Evolutionary conservation across 2,329 filamentous ascomycete species (phyloP).

Genomic region (Calonectria crousiana): DNA sequence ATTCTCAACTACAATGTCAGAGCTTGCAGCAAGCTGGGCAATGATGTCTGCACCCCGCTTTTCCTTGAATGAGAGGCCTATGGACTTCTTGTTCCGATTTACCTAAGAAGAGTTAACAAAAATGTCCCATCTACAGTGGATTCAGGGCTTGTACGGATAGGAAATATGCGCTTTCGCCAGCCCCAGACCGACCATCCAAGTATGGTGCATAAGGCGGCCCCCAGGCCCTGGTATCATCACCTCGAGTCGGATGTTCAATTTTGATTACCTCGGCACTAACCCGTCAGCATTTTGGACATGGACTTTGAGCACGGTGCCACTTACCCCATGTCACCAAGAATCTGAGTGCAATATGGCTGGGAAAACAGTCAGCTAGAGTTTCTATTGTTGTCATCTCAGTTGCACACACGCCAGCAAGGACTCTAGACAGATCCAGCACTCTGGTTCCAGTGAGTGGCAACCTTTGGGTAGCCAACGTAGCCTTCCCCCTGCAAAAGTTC

Average conservation of each 20-base stretch:
- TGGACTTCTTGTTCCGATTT: background rate
- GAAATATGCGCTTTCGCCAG: background rate
- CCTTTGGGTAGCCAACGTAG: background rate
- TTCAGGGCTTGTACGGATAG: background rate
- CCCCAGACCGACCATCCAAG: background rate
- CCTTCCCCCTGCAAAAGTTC: background rate
- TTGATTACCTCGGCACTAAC: conserved; percentile 94
- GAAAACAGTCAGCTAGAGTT: background rate
- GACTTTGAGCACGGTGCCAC: background rate
- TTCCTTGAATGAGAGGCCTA: background rate
- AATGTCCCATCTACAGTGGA: too few species aligned
- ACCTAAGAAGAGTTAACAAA: background rate
- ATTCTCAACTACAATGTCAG: background rate
- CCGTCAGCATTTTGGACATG: background rate
- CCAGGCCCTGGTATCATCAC: conserved; percentile 96
- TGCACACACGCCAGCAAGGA: background rate
- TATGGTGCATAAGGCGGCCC: conserved; percentile 86
- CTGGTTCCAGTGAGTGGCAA: background rate
- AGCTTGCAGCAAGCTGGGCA: background rate
- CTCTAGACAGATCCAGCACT: background rate
- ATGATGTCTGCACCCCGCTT: background rate
- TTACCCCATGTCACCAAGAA: conserved; percentile 1
- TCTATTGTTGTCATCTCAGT: background rate
- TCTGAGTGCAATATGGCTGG: background rate
- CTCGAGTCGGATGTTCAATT: conserved; percentile 90